Evolutionary conservation across 768 basidiomycete genomes (phyloP).

Genomic region (Podaxis sp.): DNA sequence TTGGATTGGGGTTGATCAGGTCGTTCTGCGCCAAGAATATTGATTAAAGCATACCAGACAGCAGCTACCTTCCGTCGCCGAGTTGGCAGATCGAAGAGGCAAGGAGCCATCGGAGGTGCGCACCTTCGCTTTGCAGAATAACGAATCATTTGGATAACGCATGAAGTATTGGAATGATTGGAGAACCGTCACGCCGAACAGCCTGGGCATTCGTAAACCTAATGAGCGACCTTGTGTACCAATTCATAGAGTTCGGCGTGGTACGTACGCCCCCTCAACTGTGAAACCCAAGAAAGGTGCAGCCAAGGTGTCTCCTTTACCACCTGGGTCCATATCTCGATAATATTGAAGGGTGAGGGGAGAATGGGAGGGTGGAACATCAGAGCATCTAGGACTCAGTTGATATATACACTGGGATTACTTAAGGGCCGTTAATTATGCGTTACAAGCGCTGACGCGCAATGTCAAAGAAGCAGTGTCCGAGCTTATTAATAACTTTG

Average conservation of each 20-base stretch:
- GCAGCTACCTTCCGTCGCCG: not conserved
- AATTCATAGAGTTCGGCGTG: not conserved
- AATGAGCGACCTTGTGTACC: not conserved
- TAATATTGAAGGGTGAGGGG: not conserved
- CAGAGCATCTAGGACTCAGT: too few relatives aligned
- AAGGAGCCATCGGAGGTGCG: not conserved
- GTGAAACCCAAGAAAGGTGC: not conserved
- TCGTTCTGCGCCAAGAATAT: not conserved
- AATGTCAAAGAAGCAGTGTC: too few relatives aligned
- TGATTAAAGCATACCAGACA: not conserved
- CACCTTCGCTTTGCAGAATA: not conserved
- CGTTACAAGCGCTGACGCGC: too few relatives aligned
- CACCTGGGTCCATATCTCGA: not conserved
- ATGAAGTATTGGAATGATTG: constrained; percentile 1
- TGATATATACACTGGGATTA: too few relatives aligned
- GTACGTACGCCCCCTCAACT: not conserved
- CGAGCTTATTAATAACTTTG: too few relatives aligned
- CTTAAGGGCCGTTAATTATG: too few relatives aligned
- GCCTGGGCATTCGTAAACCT: not conserved
- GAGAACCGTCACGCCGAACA: not conserved
- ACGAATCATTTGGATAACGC: not conserved
- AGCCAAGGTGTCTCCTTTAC: not conserved
- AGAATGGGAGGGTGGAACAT: too few relatives aligned
- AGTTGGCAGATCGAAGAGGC: not conserved
- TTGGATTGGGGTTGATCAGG: not conserved